phyloP scores from a whole-genome alignment of 805 yeast species.

The Suhomyces faveliae region DNA sequence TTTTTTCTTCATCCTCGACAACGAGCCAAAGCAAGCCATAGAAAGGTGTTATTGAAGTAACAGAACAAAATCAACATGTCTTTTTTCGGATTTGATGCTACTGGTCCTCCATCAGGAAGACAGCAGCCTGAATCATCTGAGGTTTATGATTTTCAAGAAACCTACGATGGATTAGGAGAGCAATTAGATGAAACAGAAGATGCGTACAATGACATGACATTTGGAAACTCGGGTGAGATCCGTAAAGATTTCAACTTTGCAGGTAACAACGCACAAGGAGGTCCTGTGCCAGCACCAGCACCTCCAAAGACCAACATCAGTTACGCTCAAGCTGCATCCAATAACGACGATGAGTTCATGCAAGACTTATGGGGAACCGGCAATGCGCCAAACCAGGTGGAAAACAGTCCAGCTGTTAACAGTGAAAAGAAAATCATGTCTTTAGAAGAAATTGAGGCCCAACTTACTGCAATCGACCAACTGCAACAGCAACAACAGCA shows the following conservation, averaged over 20 bases:
- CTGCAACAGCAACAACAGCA: slow-evolving; percentile 22
- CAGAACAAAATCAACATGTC: slow-evolving; percentile 43
- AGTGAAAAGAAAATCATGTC: slow-evolving; percentile 58
- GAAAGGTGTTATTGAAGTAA: background rate
- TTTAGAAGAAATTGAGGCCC: slow-evolving; percentile 83
- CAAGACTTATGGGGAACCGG: slow-evolving; percentile 44
- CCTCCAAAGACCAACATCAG: slow-evolving; percentile 28
- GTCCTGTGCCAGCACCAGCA: background rate
- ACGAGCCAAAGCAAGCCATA: background rate
- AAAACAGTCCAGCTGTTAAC: slow-evolving; percentile 7
- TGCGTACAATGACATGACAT: slow-evolving; percentile 77
- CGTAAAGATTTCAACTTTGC: slow-evolving; percentile 70
- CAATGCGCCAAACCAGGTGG: slow-evolving; percentile 23
- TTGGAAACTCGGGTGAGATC: slow-evolving; percentile 53
- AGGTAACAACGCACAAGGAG: slow-evolving; percentile 15
- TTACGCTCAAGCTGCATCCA: slow-evolving; percentile 41
- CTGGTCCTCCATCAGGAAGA: slow-evolving; percentile 32
- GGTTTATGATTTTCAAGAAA: slow-evolving; percentile 74
- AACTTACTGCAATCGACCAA: slow-evolving; percentile 49
- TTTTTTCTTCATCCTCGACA: slow-evolving; percentile 1
- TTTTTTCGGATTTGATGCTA: slow-evolving; percentile 63
- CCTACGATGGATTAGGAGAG: slow-evolving; percentile 79
- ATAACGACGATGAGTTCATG: slow-evolving; percentile 45
- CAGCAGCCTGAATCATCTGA: slow-evolving; percentile 20
- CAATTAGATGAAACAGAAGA: slow-evolving; percentile 65